Conservation (phyloP, 2,329 filamentous ascomycete species). For the Westerdykella sp. region DNA sequence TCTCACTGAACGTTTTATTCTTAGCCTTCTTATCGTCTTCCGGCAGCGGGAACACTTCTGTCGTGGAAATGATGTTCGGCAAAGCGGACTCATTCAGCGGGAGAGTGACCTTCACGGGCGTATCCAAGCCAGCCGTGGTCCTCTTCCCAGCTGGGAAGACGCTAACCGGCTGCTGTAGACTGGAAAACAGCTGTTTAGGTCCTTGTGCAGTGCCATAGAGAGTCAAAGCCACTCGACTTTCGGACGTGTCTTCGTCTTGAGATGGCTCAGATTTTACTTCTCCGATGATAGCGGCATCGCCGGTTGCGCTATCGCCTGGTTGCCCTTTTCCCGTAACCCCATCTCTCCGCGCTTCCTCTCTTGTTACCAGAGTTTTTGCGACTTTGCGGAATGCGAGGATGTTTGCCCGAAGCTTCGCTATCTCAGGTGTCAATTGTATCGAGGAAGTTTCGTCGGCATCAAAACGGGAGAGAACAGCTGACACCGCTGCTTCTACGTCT, state of each 20-base stretch:
- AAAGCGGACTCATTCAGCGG: slow-evolving; percentile 59
- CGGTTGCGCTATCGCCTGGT: neutral
- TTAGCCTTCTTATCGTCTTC: slow-evolving; percentile 47
- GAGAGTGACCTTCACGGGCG: slow-evolving; percentile 40
- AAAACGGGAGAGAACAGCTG: slow-evolving; percentile 34
- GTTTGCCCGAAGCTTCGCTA: slow-evolving; percentile 26
- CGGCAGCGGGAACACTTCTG: slow-evolving; percentile 55
- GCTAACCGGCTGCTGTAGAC: slow-evolving; percentile 56
- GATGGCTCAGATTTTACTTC: neutral
- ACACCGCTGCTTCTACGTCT: slow-evolving; percentile 39
- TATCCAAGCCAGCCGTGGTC: slow-evolving; percentile 33
- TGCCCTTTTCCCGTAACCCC: neutral
- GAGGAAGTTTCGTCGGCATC: slow-evolving; percentile 17
- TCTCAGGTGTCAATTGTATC: slow-evolving; percentile 30
- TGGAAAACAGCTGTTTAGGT: slow-evolving; percentile 78
- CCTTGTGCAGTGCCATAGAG: slow-evolving; percentile 69
- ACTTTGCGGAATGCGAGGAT: slow-evolving; percentile 32
- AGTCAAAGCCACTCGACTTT: slow-evolving; percentile 61
- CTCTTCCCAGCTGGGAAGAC: slow-evolving; percentile 29
- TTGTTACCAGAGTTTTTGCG: slow-evolving; percentile 20
- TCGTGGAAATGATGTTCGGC: slow-evolving; percentile 67
- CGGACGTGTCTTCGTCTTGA: slow-evolving; percentile 1
- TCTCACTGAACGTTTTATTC: slow-evolving; percentile 61
- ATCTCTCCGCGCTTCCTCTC: slow-evolving; percentile 22
- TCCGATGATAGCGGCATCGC: too few relatives aligned